A percentile compares a stretch with the other conserved stretches of the same genome.
phyloP scores from a whole-genome alignment of 2,329 filamentous ascomycete genomes.

The Phialophora verrucosa region DNA sequence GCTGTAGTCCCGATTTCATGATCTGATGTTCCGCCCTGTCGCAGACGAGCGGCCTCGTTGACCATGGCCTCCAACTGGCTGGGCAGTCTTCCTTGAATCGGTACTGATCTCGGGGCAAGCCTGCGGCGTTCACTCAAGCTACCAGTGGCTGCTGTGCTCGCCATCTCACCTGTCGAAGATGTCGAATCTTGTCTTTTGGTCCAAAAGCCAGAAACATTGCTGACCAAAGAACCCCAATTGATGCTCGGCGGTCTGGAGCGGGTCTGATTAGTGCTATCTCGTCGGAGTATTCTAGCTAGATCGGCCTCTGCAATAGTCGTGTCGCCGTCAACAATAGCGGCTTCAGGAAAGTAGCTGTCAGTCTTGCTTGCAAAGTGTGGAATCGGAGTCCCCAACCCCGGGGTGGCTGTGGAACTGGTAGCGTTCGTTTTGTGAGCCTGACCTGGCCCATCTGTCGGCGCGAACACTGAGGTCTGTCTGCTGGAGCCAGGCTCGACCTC shows the following conservation, averaged over 20 bases:
- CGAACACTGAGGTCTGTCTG: conserved; percentile 44
- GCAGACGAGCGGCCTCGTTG: conserved; percentile 36
- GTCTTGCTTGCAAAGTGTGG: conserved; percentile 56
- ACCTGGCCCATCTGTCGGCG: conserved; percentile 53
- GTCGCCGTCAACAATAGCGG: conserved; percentile 41
- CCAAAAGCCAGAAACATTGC: conserved; percentile 56
- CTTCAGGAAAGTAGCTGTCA: conserved; percentile 38
- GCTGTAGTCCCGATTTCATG: neutral
- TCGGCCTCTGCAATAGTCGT: conserved; percentile 61
- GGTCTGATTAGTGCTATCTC: conserved; percentile 58
- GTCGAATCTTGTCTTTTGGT: conserved; percentile 56
- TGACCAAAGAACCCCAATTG: conserved; percentile 63
- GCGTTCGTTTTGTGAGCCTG: conserved; percentile 53
- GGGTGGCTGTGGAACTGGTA: conserved; percentile 59
- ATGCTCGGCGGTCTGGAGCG: conserved; percentile 56
- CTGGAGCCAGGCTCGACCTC: conserved; percentile 11
- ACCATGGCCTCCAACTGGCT: conserved; percentile 52
- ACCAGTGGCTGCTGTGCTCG: conserved; percentile 34
- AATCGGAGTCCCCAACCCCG: conserved; percentile 57
- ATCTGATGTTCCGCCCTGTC: neutral
- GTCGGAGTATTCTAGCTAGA: conserved; percentile 59
- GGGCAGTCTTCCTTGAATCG: conserved; percentile 20
- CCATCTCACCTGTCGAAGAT: conserved; percentile 45
- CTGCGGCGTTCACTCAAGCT: conserved; percentile 28
- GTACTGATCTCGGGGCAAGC: conserved; percentile 26